Conservation (phyloP, 768 basidiomycete species). For the Podaxis sp. region DNA sequence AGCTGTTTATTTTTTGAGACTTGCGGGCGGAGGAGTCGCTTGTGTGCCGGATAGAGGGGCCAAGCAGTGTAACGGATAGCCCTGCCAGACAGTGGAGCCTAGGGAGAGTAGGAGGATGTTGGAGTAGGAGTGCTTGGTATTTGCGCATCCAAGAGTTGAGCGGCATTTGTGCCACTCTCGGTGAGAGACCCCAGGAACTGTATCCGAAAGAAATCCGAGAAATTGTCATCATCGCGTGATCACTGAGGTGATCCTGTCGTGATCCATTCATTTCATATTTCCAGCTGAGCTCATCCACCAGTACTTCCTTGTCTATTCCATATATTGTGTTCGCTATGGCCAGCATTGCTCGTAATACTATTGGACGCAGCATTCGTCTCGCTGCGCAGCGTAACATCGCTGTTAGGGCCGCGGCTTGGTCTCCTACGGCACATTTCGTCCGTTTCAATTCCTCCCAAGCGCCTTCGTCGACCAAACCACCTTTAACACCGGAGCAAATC, state of each 20-base stretch:
- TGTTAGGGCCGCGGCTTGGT: constrained; percentile 10
- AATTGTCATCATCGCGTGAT: neutral
- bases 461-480: constrained; percentile 21
- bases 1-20: no score
- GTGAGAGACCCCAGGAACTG: neutral
- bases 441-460: constrained; percentile 34
- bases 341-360: constrained; percentile 3
- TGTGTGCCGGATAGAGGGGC: no score
- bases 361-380: constrained; percentile 3
- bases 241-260: constrained; percentile 3
- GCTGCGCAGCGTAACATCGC: constrained; percentile 8
- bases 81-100: neutral
- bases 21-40: no score
- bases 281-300: neutral
- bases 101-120: neutral
- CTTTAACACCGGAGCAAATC: constrained; percentile 30
- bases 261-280: neutral
- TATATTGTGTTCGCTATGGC: constrained; percentile 1
- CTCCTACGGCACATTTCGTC: constrained; percentile 15
- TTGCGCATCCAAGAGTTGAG: neutral
- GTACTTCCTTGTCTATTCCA: neutral
- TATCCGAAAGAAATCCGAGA: neutral
- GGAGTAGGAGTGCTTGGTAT: neutral
- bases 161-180: neutral
- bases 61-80: no score